Base-by-base conservation (phyloP, 176 grass and related monocot species). In the Raddia guianensis region DNA sequence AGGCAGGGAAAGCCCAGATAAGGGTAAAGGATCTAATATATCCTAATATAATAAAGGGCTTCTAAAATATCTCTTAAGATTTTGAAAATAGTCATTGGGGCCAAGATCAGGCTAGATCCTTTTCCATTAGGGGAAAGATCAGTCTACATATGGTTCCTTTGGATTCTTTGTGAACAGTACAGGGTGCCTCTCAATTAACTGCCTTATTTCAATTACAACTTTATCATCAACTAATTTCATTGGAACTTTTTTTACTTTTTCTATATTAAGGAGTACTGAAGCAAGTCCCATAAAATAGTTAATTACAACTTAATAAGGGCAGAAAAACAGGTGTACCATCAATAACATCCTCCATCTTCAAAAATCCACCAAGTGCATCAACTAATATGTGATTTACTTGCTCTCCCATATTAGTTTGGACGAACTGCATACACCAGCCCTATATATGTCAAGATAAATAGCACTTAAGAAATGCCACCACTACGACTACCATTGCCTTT, bases 261-360 rank as follows among this genome's bases (percentile, higher is more conserved):
- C 9, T 0, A 51, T 51, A 14, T 40, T 40, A 40, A 40, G 37
- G 37, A 40, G 37, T 40, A 40, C 37, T 27, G 37, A 40, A 40
- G 37, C 12, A 51, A 51, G 49, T 11, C 49, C 49, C 12, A 55
- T 42, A 51, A 32, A 50, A 70, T 20, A 81, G 9, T 49, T 72
- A 48, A 19, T n/a, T 63, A 57, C 63, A 58, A 10, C 5, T 73
- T 19, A 82, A 72, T 8, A 82, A 43, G 57, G 32, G n/a, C 12
- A 72, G 63, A 60, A 76, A 76, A 76, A 76, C 71, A 12, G 42
- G 20, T 58, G 35, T 90, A 99, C 96, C 96, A 75, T 99, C 84
- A 64, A 95, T 46, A 86, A 99, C 18, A 64, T 87, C 88, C 21
- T 91, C 90, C 92, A 99, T 93, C 77, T 91, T 40, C 72, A 99